Evolutionary conservation across 345 rosid species (phyloP).

Genomic region (Pelargonium nanum): DNA sequence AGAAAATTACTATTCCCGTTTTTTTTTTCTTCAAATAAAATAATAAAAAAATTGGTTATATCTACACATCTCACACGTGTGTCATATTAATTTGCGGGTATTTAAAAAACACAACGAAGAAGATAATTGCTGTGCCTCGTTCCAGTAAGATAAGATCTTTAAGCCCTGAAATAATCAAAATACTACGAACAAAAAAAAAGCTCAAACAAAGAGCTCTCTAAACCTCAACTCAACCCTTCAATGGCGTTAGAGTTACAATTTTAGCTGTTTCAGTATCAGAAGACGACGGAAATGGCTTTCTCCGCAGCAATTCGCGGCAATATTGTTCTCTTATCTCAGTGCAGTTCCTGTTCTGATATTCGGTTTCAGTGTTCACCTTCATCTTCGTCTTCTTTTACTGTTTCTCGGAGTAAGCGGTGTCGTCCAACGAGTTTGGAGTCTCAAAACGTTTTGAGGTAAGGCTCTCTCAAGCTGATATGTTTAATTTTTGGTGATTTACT

Average conservation of each 20-base stretch:
- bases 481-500: background rate
- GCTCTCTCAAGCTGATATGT: background rate
- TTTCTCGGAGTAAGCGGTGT: slow-evolving; percentile 16
- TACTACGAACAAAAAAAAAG: too few species aligned
- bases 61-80: background rate
- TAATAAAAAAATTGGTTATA: background rate
- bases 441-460: slow-evolving; percentile 32
- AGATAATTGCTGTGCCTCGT: background rate
- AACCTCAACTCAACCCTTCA: background rate
- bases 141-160: background rate
- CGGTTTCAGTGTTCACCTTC: slow-evolving; percentile 44
- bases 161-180: background rate
- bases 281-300: background rate
- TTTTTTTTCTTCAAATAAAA: too few species aligned
- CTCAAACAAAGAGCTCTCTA: background rate
- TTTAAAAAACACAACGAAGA: background rate
- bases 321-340: slow-evolving; percentile 32
- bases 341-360: slow-evolving; percentile 42
- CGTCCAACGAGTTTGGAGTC: slow-evolving; percentile 20
- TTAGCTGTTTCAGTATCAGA: background rate
- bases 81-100: background rate
- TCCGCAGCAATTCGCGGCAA: slow-evolving; percentile 26
- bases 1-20: too few species aligned
- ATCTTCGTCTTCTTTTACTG: slow-evolving; percentile 29
- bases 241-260: background rate